A percentile compares a stretch with the other conserved stretches of the same genome.
Evolutionary conservation across 1,284 basidiomycete genomes (phyloP).

Genomic region (Grifola frondosa): DNA sequence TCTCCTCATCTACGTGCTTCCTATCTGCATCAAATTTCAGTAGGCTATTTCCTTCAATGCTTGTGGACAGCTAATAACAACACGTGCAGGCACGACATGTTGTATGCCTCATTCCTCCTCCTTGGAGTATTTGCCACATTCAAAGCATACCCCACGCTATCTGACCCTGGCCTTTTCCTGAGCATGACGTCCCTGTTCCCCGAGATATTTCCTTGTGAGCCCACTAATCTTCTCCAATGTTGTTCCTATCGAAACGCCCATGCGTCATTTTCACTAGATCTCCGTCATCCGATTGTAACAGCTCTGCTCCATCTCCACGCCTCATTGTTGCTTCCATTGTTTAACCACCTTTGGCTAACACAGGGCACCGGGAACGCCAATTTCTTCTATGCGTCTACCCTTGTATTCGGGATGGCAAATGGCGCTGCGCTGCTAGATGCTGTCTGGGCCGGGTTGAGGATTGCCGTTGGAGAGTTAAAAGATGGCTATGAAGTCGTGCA

Average conservation of each 20-base stretch:
- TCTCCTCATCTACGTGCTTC: constrained; percentile 80
- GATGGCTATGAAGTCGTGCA: constrained; percentile 58
- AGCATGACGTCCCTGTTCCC: constrained; percentile 82
- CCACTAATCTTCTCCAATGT: constrained; percentile 18
- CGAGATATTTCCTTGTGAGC: constrained; percentile 81
- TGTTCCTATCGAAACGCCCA: neutral
- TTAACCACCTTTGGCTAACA: constrained; percentile 89
- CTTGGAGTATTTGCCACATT: constrained; percentile 81
- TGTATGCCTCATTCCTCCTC: constrained; percentile 80
- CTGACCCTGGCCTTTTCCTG: constrained; percentile 86
- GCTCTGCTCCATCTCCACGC: constrained; percentile 84
- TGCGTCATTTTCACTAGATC: constrained; percentile 49
- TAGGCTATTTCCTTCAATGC: constrained; percentile 34
- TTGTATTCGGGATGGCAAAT: constrained; percentile 90
- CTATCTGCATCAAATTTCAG: constrained; percentile 87
- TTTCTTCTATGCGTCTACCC: constrained; percentile 95
- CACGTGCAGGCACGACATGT: constrained; percentile 71
- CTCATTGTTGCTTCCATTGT: constrained; percentile 83
- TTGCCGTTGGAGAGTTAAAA: constrained; percentile 59
- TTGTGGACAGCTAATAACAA: neutral
- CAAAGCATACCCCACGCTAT: constrained; percentile 91
- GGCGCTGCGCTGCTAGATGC: constrained; percentile 83
- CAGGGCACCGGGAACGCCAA: constrained; percentile 97
- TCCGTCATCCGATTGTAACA: constrained; percentile 87
- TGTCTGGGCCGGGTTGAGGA: constrained; percentile 74